Evolutionary conservation across 768 basidiomycete genomes (phyloP).

Genomic region (Suillus plorans): DNA sequence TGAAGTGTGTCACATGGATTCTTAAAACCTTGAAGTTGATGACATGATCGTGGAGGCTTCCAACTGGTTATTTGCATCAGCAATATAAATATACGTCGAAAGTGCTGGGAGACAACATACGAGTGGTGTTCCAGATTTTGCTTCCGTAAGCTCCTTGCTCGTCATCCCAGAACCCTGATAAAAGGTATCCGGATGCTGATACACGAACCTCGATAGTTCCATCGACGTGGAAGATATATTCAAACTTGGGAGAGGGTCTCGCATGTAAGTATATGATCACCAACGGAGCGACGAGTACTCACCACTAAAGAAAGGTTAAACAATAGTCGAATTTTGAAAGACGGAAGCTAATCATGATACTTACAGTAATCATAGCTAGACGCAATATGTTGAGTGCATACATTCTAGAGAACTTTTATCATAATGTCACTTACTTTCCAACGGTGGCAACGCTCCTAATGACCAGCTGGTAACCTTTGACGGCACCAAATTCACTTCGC

Average conservation of each 20-base stretch:
- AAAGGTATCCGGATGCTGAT: conserved; percentile 69
- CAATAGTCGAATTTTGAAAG: not conserved
- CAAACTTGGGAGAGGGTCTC: conserved; percentile 40
- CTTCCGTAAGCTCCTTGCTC: conserved; percentile 52
- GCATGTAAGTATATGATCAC: not conserved
- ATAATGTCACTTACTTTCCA: conserved; percentile 50
- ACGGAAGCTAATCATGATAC: conserved; percentile 18
- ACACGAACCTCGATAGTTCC: conserved; percentile 66
- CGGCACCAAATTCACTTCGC: conserved; percentile 56
- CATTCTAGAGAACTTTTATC: not conserved
- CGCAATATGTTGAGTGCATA: not conserved
- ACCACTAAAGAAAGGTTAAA: conserved; percentile 29
- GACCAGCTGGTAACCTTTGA: conserved; percentile 58
- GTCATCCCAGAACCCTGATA: conserved; percentile 59
- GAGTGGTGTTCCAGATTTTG: conserved; percentile 55
- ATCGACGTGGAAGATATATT: conserved; percentile 65
- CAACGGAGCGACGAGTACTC: conserved; percentile 2
- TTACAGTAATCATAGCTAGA: conserved; percentile 54
- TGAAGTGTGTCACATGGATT: not conserved
- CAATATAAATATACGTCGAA: not conserved
- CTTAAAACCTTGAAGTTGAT: conserved; percentile 54
- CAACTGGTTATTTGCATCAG: conserved; percentile 40
- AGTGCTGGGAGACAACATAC: conserved; percentile 31
- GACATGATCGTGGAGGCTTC: conserved; percentile 68
- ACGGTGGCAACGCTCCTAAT: conserved; percentile 59